Percentiles rank a stretch among this genome's conserved stretches.
phyloP scores from a whole-genome alignment of 108 stramenopile species.

The Thalassiosira profunda region DNA sequence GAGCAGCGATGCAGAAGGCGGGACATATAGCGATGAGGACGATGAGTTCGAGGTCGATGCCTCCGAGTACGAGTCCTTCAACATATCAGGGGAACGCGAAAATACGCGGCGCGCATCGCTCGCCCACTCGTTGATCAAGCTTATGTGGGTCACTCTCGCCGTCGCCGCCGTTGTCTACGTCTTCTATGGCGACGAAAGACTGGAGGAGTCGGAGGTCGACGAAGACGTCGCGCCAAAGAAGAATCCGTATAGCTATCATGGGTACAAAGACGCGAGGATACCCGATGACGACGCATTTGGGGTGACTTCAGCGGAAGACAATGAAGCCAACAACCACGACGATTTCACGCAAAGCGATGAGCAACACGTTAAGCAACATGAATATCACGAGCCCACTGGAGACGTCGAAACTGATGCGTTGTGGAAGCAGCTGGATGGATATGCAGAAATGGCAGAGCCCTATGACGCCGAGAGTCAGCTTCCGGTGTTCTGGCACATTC shows the following conservation, averaged over 20 bases:
- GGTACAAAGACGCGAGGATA: conserved; percentile 36
- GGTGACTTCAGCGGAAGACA: not conserved
- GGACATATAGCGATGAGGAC: conserved; percentile 4
- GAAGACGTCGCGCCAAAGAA: not conserved
- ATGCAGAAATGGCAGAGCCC: conserved; percentile 38
- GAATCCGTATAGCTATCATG: conserved; percentile 24
- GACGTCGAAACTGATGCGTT: conserved; percentile 20
- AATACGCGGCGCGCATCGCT: not conserved
- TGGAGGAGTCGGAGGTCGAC: not conserved
- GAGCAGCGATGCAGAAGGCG: not conserved
- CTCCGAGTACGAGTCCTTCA: not conserved
- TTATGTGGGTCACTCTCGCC: not conserved
- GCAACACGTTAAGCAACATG: not conserved
- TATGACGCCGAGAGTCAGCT: conserved; percentile 24
- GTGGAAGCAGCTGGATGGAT: conserved; percentile 36
- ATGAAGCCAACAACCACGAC: not conserved
- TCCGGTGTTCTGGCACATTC: conserved; percentile 42
- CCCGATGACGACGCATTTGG: conserved; percentile 35
- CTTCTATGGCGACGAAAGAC: conserved; percentile 12
- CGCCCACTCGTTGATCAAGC: conserved; percentile 2
- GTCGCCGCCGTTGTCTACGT: conserved; percentile 6
- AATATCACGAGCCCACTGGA: conserved; percentile 30
- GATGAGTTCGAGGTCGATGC: conserved; percentile 6
- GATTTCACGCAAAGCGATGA: not conserved
- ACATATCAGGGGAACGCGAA: not conserved